These are phyloP conservation scores for Alternaria angustiovoidea DNA, from an alignment of 2,329 filamentous ascomycete genomes.

Conservation along the genomic window DNA sequence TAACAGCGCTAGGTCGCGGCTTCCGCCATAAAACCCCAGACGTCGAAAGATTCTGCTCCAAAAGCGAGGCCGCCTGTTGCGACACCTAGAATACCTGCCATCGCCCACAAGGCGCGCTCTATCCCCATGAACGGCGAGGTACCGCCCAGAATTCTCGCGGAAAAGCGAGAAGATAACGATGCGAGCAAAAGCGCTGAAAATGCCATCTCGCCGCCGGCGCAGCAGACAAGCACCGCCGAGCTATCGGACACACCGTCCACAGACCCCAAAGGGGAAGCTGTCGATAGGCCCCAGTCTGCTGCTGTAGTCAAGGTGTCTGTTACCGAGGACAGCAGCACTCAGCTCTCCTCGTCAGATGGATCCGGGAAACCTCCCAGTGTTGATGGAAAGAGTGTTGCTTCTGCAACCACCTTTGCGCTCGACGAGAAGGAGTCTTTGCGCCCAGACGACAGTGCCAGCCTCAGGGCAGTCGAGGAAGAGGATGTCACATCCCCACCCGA, in stretches of 20 bases:
- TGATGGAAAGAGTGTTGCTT: constrained; percentile 88
- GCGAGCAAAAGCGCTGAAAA: constrained; percentile 34
- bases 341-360: constrained; percentile 62
- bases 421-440: constrained; percentile 96
- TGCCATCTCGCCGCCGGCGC: constrained; percentile 30
- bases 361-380: constrained; percentile 87
- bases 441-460: constrained; percentile 93
- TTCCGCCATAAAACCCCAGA: constrained; percentile 46
- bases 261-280: constrained; percentile 58
- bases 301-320: constrained; percentile 43
- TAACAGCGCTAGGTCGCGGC: constrained; percentile 51
- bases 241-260: constrained; percentile 29
- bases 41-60: constrained; percentile 33
- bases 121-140: constrained; percentile 24
- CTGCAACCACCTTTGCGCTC: constrained; percentile 92
- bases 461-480: constrained; percentile 90
- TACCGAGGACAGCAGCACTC: constrained; percentile 56
- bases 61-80: constrained; percentile 39
- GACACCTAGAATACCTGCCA: constrained; percentile 32
- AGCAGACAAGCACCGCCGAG: constrained; percentile 34
- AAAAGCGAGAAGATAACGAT: constrained; percentile 23
- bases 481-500: constrained; percentile 80
- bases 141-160: constrained; percentile 23
- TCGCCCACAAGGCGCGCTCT: constrained; percentile 33
- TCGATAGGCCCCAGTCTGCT: constrained; percentile 39